phyloP scores from a whole-genome alignment of 768 basidiomycete species.

The Hirschioporus abietinus region DNA sequence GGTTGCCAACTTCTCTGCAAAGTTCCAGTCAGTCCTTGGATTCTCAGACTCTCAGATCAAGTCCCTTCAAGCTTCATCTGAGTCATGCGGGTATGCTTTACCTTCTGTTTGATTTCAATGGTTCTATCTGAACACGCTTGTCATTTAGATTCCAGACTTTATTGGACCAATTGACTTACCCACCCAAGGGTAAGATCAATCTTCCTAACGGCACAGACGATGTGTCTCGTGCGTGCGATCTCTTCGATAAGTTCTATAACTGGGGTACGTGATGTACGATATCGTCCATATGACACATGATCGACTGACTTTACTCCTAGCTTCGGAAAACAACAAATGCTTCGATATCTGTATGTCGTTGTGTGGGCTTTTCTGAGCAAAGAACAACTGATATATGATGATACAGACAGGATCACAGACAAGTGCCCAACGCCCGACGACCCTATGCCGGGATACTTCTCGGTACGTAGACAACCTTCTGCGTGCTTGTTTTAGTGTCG shows the following conservation, averaged over 20 bases:
- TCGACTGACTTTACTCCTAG: background rate
- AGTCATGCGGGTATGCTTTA: constrained; percentile 1
- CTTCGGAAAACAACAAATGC: background rate
- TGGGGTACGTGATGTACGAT: background rate
- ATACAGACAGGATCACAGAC: constrained; percentile 9
- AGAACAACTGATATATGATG: background rate
- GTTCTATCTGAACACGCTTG: background rate
- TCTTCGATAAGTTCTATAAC: constrained; percentile 8
- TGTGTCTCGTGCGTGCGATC: constrained; percentile 5
- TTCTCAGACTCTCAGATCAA: constrained; percentile 1
- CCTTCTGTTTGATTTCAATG: background rate
- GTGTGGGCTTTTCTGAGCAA: constrained; percentile 4
- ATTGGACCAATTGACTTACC: constrained; percentile 9
- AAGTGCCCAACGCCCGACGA: constrained; percentile 10
- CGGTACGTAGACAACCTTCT: constrained; percentile 2
- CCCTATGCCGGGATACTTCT: constrained; percentile 11
- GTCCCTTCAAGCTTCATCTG: background rate
- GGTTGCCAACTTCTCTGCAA: background rate
- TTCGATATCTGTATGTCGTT: background rate
- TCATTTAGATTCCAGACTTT: constrained; percentile 5
- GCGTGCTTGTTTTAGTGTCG: background rate
- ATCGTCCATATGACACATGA: background rate
- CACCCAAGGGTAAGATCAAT: constrained; percentile 5
- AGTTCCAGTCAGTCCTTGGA: background rate
- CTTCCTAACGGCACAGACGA: constrained; percentile 9